Percentiles rank a stretch among this genome's conserved stretches.
Evolutionary conservation across 2,329 filamentous ascomycete species (phyloP).

Genomic region (Pseudogymnoascus sp.): DNA sequence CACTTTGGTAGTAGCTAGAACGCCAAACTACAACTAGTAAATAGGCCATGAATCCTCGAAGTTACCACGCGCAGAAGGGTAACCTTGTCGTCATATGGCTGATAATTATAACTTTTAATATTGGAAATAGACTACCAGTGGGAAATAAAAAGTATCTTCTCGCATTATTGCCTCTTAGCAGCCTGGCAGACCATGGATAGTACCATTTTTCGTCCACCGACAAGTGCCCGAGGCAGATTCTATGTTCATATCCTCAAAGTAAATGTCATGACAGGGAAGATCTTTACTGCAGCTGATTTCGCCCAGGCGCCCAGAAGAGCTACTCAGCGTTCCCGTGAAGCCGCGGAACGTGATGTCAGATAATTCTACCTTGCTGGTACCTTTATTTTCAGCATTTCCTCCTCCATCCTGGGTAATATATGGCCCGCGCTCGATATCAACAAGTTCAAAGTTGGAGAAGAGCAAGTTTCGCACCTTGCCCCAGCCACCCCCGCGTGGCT

Average conservation of each 20-base stretch:
- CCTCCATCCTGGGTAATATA: constrained; percentile 41
- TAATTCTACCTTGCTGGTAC: constrained; percentile 43
- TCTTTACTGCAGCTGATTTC: constrained; percentile 39
- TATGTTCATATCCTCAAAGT: constrained; percentile 34
- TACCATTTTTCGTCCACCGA: background rate
- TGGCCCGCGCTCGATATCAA: constrained; percentile 36
- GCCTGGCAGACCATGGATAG: background rate
- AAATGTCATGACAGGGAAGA: constrained; percentile 44
- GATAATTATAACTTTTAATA: background rate
- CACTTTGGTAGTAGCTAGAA: background rate
- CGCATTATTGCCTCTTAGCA: background rate
- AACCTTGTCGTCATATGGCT: too few species aligned
- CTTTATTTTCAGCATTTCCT: constrained; percentile 39
- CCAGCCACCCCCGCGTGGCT: constrained; percentile 45
- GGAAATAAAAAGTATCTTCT: background rate
- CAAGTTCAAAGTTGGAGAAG: constrained; percentile 42
- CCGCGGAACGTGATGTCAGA: constrained; percentile 42
- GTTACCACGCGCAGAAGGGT: too few species aligned
- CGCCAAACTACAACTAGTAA: background rate
- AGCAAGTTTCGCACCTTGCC: constrained; percentile 42
- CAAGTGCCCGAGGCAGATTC: constrained; percentile 13
- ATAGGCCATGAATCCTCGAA: too few species aligned
- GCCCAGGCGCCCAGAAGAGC: constrained; percentile 27
- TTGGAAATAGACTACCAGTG: background rate
- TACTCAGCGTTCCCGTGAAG: constrained; percentile 40